These are phyloP conservation scores for Brassica nigra DNA, from an alignment of 345 rosid species.

Conservation along the genomic window DNA sequence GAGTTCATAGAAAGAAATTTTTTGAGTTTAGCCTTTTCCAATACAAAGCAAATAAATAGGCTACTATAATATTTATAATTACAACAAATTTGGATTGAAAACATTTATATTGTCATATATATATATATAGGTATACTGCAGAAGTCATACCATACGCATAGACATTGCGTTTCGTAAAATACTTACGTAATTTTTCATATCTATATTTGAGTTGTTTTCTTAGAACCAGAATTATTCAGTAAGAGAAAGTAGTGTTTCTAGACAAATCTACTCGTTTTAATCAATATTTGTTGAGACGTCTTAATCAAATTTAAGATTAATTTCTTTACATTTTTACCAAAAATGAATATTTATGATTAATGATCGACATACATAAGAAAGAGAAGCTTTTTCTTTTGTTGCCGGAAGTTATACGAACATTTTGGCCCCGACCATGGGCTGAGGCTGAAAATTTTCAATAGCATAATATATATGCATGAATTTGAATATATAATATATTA, in stretches of 20 bases:
- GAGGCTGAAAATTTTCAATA: neutral
- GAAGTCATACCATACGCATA: conserved; percentile 32
- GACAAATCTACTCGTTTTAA: conserved; percentile 22
- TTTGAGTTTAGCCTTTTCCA: conserved; percentile 31
- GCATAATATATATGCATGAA: neutral
- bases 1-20: conserved; percentile 29
- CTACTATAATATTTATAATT: neutral
- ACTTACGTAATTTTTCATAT: neutral
- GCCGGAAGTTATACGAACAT: conserved; percentile 33
- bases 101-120: neutral
- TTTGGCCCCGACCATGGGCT: conserved; percentile 36
- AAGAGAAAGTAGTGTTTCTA: conserved; percentile 14
- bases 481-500: neutral
- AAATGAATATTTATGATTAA: conserved; percentile 18
- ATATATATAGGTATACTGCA: neutral
- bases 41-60: conserved; percentile 20
- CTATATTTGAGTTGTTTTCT: conserved; percentile 14
- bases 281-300: conserved; percentile 29
- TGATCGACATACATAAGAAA: conserved; percentile 23
- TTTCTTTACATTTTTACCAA: too few species aligned
- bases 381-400: conserved; percentile 1
- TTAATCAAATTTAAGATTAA: conserved; percentile 30
- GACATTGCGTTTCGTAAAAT: conserved; percentile 22
- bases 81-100: conserved; percentile 1
- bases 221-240: conserved; percentile 12